Base-by-base conservation (phyloP, 371 early-diverging fungal species). In the Dentiscutata heterogama region DNA sequence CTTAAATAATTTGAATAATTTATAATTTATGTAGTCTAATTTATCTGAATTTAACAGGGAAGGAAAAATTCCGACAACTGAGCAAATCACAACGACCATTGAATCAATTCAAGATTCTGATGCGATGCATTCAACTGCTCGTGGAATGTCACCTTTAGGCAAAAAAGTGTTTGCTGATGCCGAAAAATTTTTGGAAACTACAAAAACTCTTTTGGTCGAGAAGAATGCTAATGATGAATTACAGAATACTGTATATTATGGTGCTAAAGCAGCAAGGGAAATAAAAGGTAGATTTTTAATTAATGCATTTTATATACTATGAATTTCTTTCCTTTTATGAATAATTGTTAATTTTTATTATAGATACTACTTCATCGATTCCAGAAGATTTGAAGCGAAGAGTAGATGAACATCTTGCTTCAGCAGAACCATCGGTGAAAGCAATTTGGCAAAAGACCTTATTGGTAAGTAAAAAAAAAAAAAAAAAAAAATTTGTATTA, bases 31-130 rank as follows among this genome's bases (percentile, higher is more conserved):
- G n/a, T n/a, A n/a, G n/a, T n/a, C n/a, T 53, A 20, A 72, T 16
- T 8, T 3, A n/a, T 1, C 1, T 42, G 39, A 20, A 14, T 29
- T 20, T 67, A 35, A 68, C 18, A 81, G 67, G 10, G 78, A 82
- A 27, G 84, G 84, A 29, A 84, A 79, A 73, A 73, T 84, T 65
- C 84, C 84, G 13, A 63, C 82, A 1, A 84, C 75, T 25, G 63
- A 53, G 22, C 84, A 84, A 74, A 56, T 84, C 20, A 82, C 68
- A 2, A 31, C 25, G 1, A 65, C 76, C 5, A 79, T 84, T 31
- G 78, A 68, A 16, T 10, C 42, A n/a, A 53, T 76, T 25, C 83
- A 88, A 46, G 80, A 84, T 50, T 60, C 74, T 1, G 64, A 84
- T 16, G 31, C 42, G 13, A 46, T 82, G 75, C 67, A 58, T 70